Evolutionary conservation across 2,329 filamentous ascomycete genomes (phyloP).

Genomic region (Madurella fahalii): DNA sequence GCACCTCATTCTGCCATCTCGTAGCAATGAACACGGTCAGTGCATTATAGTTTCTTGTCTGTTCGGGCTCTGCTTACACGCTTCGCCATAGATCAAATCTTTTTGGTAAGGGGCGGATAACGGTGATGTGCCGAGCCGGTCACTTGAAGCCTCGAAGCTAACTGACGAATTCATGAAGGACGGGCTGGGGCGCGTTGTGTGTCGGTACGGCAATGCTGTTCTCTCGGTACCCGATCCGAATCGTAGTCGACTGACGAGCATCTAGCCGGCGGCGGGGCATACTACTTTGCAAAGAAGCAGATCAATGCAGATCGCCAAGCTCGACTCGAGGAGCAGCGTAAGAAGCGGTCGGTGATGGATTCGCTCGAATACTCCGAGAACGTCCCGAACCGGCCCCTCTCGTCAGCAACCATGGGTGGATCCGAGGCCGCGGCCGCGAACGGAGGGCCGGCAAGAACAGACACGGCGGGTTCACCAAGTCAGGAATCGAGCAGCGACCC

Average conservation of each 20-base stretch:
- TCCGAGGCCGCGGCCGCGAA: conserved; percentile 34
- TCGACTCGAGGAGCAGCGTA: conserved; percentile 62
- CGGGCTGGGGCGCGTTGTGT: conserved; percentile 88
- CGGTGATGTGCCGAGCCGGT: conserved; percentile 1
- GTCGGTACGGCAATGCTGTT: conserved; percentile 53
- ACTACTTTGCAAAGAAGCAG: conserved; percentile 90
- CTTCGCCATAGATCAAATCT: conserved; percentile 50
- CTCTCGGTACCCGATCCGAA: not conserved
- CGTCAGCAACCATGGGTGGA: conserved; percentile 36
- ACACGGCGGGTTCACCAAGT: conserved; percentile 59
- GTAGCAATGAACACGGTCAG: conserved; percentile 53
- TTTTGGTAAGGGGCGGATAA: conserved; percentile 52
- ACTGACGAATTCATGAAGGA: conserved; percentile 47
- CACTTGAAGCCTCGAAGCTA: conserved; percentile 1
- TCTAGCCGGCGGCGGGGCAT: conserved; percentile 81
- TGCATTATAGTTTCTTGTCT: conserved; percentile 1
- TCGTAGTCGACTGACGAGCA: conserved; percentile 5
- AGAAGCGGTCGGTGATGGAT: conserved; percentile 58
- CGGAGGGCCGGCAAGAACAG: conserved; percentile 53
- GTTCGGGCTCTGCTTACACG: conserved; percentile 4
- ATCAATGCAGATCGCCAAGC: conserved; percentile 86
- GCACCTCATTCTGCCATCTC: not conserved
- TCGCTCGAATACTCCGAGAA: conserved; percentile 49
- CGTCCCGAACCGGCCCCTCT: conserved; percentile 33
- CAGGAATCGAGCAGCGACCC: conserved; percentile 72